Evolutionary conservation across 2,329 filamentous ascomycete genomes (phyloP).

Genomic region (Pseudogymnoascus sp.): DNA sequence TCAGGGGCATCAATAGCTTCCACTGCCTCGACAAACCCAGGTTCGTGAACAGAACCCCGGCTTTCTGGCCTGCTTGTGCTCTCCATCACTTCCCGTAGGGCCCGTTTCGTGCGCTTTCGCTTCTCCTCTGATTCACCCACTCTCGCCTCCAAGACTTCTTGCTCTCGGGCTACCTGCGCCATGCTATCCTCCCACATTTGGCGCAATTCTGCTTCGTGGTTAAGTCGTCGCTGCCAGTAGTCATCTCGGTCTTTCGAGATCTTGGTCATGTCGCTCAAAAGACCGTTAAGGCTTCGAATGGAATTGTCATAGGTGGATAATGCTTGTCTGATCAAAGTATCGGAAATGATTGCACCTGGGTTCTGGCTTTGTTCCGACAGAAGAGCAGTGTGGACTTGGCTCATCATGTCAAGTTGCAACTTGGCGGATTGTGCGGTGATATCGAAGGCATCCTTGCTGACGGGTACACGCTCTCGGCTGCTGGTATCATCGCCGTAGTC

Average conservation of each 20-base stretch:
- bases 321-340: slow-evolving; percentile 69
- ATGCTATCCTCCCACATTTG: slow-evolving; percentile 99
- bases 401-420: slow-evolving; percentile 83
- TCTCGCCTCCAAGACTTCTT: slow-evolving; percentile 80
- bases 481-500: slow-evolving; percentile 77
- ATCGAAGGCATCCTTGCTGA: slow-evolving; percentile 87
- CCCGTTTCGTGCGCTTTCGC: slow-evolving; percentile 80
- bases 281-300: slow-evolving; percentile 75
- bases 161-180: slow-evolving; percentile 90
- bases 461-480: slow-evolving; percentile 63
- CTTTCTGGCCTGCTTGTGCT: slow-evolving; percentile 26
- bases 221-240: slow-evolving; percentile 93
- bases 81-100: slow-evolving; percentile 77
- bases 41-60: slow-evolving; percentile 14
- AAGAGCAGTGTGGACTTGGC: slow-evolving; percentile 76
- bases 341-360: slow-evolving; percentile 65
- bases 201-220: slow-evolving; percentile 83
- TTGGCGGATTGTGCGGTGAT: slow-evolving; percentile 95
- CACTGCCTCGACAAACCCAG: slow-evolving; percentile 9
- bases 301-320: slow-evolving; percentile 81
- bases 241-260: slow-evolving; percentile 92
- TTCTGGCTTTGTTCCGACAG: slow-evolving; percentile 63
- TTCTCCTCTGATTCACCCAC: slow-evolving; percentile 88
- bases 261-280: slow-evolving; percentile 79
- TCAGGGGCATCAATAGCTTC: slow-evolving; percentile 31